Conservation (phyloP, 371 early-diverging fungal genomes). For the Basidiobolus heterosporus region DNA sequence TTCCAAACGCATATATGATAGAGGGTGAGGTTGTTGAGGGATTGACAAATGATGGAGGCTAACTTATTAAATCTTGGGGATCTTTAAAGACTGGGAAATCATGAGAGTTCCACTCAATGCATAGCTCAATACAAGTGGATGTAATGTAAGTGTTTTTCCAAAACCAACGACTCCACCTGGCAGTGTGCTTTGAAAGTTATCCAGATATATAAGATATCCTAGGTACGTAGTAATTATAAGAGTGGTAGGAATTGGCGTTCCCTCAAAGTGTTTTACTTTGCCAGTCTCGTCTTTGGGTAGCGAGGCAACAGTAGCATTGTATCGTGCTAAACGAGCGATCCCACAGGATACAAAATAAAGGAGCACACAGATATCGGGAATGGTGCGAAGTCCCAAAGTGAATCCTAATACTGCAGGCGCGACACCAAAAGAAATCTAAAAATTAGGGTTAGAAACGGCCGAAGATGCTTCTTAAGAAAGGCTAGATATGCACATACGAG, state of each 20-base stretch:
- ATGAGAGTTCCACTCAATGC: slow-evolving; percentile 62
- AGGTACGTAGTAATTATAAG: slow-evolving; percentile 45
- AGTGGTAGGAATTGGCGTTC: slow-evolving; percentile 78
- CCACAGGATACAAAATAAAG: slow-evolving; percentile 80
- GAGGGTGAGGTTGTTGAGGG: too few species aligned
- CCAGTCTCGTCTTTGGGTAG: slow-evolving; percentile 58
- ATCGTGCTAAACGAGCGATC: slow-evolving; percentile 72
- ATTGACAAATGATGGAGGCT: too few species aligned
- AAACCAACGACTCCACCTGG: slow-evolving; percentile 25
- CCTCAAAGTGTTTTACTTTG: slow-evolving; percentile 72
- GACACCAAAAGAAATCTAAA: slow-evolving; percentile 62
- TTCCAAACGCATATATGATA: too few species aligned
- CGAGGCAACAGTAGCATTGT: slow-evolving; percentile 71
- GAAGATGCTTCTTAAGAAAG: neutral
- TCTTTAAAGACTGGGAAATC: slow-evolving; percentile 52
- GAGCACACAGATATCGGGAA: slow-evolving; percentile 55
- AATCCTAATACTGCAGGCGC: slow-evolving; percentile 77
- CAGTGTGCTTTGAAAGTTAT: slow-evolving; percentile 28
- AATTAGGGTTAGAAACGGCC: neutral
- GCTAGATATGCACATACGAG: slow-evolving; percentile 27
- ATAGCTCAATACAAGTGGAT: slow-evolving; percentile 62
- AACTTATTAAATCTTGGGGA: slow-evolving; percentile 31
- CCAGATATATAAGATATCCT: slow-evolving; percentile 42
- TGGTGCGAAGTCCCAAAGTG: slow-evolving; percentile 71
- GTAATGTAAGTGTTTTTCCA: slow-evolving; percentile 19